Base-by-base conservation (phyloP, 169 alveolate genomes). In the Plasmodium coatneyi region DNA sequence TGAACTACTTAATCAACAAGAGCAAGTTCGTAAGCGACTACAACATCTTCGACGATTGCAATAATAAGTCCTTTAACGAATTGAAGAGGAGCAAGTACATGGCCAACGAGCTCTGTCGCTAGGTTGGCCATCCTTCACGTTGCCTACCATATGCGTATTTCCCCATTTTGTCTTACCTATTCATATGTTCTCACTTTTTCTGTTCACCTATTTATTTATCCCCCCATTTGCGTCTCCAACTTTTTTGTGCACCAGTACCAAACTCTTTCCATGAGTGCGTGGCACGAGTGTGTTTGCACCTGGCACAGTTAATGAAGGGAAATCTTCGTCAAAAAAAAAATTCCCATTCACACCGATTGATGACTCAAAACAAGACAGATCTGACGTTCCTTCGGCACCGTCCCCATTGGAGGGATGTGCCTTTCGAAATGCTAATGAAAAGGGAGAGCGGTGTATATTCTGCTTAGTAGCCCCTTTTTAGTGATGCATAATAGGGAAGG, bases 1-100 rank as follows among this genome's bases (percentile, higher is more conserved):
- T 86, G 52, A 74, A 86, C 30, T 86, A 86, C 66, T 86, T 86
- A 12, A 74, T 86, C 52, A 86, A 86, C 28, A 86, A 86, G 46
- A 74, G 93, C 70, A 86, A 36, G 43, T 78, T 86, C 52, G 84
- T 74, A 5, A 86, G 80, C 16, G 93, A 86, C 70, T 74, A 78
- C 70, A 76, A 86, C 79, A 34, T 86, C 22, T 86, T 52, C 19
- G 93, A 86, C 16, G 84, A 86, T 12, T 52, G 43, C 41, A 72
- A 74, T 30, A 34, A 34, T 52, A 76, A 76, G 32, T 86, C 84
- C 7, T 52, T 86, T 36, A 76, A 34, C 70, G 93, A 56, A 41
- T 7, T 52, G 66, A 86, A 43, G 41, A 54, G 79, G 39, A 41
- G 66, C 71, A 86, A 86, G 43, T 86, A 86, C 30, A 54, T 86